Percentiles rank a stretch among this genome's conserved stretches.
Evolutionary conservation across 2,329 filamentous ascomycete species (phyloP).

Genomic region (Paraphoma chrysanthemicola): DNA sequence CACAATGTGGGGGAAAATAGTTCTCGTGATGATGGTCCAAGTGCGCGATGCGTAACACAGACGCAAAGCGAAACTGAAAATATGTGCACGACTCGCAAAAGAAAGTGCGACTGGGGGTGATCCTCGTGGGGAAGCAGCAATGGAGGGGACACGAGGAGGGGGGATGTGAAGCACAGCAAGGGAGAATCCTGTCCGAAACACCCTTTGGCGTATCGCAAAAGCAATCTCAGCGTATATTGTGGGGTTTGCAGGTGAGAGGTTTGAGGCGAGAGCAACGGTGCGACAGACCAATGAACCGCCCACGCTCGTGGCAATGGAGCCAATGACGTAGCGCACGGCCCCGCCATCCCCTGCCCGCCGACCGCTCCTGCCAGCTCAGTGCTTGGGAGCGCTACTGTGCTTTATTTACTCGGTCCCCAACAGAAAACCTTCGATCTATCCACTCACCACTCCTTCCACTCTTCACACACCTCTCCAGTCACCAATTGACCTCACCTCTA

Average conservation of each 20-base stretch:
- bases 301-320: conserved; percentile 14
- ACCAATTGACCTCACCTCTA: conserved; percentile 27
- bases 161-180: neutral
- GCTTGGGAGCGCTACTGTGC: conserved; percentile 14
- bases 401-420: conserved; percentile 35
- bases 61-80: conserved; percentile 4
- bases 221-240: conserved; percentile 1
- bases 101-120: conserved; percentile 6
- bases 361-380: conserved; percentile 35
- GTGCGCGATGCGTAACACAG: conserved; percentile 15
- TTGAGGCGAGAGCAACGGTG: conserved; percentile 7
- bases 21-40: conserved; percentile 17
- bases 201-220: neutral
- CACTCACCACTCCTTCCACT: conserved; percentile 11
- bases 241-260: conserved; percentile 8
- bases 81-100: conserved; percentile 10
- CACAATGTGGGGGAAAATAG: conserved; percentile 5
- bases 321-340: conserved; percentile 29
- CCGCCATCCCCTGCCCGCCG: conserved; percentile 12
- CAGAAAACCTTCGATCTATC: conserved; percentile 19
- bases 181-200: neutral
- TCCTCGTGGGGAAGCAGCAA: neutral
- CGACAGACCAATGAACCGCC: conserved; percentile 13
- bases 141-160: neutral
- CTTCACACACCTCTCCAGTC: conserved; percentile 4